phyloP scores from a whole-genome alignment of 345 rosid genomes.

The Eucalyptus marginata region DNA sequence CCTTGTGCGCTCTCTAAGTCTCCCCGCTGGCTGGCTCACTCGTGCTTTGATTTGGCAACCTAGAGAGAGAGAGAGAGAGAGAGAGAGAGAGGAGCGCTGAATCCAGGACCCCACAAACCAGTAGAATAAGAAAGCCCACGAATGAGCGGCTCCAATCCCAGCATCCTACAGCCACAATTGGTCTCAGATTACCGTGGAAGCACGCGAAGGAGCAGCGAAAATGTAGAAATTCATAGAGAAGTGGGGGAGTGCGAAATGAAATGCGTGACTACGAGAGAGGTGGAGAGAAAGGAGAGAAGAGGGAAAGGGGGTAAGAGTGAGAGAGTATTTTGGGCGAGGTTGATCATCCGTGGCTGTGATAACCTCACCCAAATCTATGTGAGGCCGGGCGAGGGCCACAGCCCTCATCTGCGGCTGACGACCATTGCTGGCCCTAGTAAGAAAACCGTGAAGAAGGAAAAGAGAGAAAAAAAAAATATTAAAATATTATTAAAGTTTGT shows the following conservation, averaged over 20 bases:
- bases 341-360: no score
- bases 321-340: no score
- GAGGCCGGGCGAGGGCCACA: no score
- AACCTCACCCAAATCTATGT: no score
- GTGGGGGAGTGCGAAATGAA: no score
- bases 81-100: neutral
- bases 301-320: no score
- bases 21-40: neutral
- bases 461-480: no score
- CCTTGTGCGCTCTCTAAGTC: neutral
- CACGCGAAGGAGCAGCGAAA: neutral
- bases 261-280: no score
- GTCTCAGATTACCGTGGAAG: neutral
- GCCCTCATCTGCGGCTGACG: fast-evolving
- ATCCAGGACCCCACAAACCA: neutral
- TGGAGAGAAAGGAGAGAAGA: no score
- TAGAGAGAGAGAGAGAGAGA: neutral
- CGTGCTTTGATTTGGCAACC: neutral
- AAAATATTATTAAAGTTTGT: no score
- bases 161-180: neutral
- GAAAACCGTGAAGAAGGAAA: no score
- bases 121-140: neutral
- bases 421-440: neutral
- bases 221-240: neutral
- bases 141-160: neutral